A percentile compares a stretch with the other conserved stretches of the same genome.
These are phyloP conservation scores for Nymphaea thermarum DNA, from an alignment of 164 flowering plant species.

Conservation along the genomic window DNA sequence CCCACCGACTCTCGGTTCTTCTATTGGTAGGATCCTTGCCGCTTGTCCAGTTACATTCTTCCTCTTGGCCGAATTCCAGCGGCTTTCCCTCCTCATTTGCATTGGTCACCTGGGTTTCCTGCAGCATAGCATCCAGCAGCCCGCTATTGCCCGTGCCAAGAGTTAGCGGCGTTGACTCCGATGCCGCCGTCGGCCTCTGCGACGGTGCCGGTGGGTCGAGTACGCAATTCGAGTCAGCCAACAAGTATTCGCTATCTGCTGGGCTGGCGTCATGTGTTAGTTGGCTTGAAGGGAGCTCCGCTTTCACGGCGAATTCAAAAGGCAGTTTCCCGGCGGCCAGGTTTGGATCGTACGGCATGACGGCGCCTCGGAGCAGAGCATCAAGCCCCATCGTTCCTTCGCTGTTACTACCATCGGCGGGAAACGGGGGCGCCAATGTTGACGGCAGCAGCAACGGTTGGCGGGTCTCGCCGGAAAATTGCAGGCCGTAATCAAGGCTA, in stretches of 20 bases:
- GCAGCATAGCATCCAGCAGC: constrained; percentile 31
- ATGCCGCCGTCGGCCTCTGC: not conserved
- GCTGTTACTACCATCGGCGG: not conserved
- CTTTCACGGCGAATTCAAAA: constrained; percentile 8
- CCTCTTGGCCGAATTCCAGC: not conserved
- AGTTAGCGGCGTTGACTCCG: not conserved
- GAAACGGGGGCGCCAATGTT: not conserved
- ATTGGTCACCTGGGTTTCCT: constrained; percentile 22
- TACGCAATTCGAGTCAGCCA: not conserved
- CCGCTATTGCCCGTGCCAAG: constrained; percentile 15
- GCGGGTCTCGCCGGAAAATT: not conserved
- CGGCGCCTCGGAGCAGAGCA: not conserved
- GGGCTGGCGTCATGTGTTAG: constrained; percentile 2
- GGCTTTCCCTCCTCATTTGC: not conserved
- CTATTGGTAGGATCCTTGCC: not conserved
- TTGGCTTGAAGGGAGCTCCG: constrained; percentile 43
- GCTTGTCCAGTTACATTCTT: not conserved
- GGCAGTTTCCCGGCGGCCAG: not conserved
- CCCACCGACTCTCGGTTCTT: not conserved
- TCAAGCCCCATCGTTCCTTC: not conserved
- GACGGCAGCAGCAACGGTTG: not conserved
- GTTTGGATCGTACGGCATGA: not conserved
- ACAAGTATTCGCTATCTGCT: constrained; percentile 5
- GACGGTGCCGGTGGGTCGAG: not conserved
- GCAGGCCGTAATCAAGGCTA: constrained; percentile 1